phyloP scores from a whole-genome alignment of 306 rosid species.

The Castanea mollissima region DNA sequence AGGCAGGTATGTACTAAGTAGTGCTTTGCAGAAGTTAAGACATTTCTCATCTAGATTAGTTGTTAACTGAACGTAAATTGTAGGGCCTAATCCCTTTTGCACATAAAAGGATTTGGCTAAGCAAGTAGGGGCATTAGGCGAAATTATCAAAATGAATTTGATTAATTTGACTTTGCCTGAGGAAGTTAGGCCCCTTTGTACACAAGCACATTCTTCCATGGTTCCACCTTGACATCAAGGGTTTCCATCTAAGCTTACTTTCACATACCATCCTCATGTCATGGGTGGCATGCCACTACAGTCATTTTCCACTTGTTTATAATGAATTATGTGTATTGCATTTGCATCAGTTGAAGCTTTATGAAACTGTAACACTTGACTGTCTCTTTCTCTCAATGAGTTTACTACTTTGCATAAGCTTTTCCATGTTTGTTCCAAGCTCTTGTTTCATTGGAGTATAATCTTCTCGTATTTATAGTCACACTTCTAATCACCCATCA shows the following conservation, averaged over 20 bases:
- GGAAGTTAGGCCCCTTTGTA: not conserved
- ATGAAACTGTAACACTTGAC: not conserved
- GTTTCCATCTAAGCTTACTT: not conserved
- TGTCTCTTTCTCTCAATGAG: not conserved
- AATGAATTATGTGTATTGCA: not conserved
- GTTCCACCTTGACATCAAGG: not conserved
- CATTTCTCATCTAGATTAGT: constrained; percentile 1
- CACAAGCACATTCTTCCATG: not conserved
- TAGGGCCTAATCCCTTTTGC: constrained; percentile 1
- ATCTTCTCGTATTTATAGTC: not conserved
- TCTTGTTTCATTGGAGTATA: not conserved
- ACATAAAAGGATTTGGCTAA: not conserved
- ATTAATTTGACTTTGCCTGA: not conserved
- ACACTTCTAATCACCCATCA: no score
- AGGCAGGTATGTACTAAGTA: constrained; percentile 52
- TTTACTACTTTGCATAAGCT: not conserved
- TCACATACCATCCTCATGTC: not conserved
- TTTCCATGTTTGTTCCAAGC: not conserved
- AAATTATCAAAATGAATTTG: not conserved
- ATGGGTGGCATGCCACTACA: not conserved
- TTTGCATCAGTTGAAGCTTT: not conserved
- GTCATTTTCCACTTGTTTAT: not conserved
- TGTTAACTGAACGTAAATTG: constrained; percentile 11
- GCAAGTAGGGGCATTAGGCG: not conserved
- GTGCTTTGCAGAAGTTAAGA: constrained; percentile 1